Evolutionary conservation across 2,329 filamentous ascomycete species (phyloP).

Genomic region (Claviceps citrina): DNA sequence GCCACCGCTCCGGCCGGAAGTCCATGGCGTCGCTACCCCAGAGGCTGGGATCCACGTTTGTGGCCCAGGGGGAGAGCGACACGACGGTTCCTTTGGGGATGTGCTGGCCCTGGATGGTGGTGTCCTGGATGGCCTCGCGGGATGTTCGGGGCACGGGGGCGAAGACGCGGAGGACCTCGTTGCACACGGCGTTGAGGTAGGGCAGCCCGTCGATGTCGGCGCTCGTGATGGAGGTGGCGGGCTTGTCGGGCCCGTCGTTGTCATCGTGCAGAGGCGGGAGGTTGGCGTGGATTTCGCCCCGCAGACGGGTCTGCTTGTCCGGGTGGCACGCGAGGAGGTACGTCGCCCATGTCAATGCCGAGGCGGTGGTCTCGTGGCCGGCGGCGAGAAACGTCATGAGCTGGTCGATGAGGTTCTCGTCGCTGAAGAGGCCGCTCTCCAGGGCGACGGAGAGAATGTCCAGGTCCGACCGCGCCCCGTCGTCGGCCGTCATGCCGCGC

Average conservation of each 20-base stretch:
- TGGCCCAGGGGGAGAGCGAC: constrained; percentile 47
- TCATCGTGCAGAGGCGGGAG: constrained; percentile 35
- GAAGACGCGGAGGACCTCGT: constrained; percentile 60
- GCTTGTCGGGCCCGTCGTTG: no score
- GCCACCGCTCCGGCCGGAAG: constrained; percentile 72
- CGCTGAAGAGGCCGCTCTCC: constrained; percentile 57
- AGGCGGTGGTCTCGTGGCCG: constrained; percentile 65
- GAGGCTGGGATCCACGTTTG: constrained; percentile 51
- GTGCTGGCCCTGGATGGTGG: constrained; percentile 45
- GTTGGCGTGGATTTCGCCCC: constrained; percentile 47
- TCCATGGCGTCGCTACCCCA: constrained; percentile 63
- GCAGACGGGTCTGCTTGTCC: constrained; percentile 49
- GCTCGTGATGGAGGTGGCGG: constrained; percentile 23
- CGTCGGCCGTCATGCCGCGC: constrained; percentile 26
- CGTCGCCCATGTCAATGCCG: constrained; percentile 59
- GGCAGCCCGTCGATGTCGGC: constrained; percentile 54
- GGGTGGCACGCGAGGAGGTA: constrained; percentile 54
- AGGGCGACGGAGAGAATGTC: constrained; percentile 75
- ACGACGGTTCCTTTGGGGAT: constrained; percentile 59
- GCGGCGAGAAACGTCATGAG: constrained; percentile 82
- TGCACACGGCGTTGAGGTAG: constrained; percentile 66
- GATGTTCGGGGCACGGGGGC: constrained; percentile 57
- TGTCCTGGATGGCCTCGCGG: constrained; percentile 49
- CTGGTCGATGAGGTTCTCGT: constrained; percentile 72
- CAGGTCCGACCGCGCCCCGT: constrained; percentile 34